Evolutionary conservation across 768 basidiomycete species (phyloP).

Genomic region (Amanita fuliginea): DNA sequence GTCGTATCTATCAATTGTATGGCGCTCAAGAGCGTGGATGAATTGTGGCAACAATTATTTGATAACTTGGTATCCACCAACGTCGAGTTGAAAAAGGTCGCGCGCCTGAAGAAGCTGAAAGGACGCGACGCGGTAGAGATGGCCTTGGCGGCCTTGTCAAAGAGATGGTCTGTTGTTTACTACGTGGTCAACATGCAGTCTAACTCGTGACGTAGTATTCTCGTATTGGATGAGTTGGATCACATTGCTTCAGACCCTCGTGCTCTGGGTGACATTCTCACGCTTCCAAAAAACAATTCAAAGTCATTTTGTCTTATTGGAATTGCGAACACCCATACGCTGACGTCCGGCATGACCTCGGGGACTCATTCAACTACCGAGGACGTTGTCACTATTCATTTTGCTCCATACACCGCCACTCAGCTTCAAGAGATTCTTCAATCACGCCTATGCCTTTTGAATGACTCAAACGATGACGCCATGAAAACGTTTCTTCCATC

Average conservation of each 20-base stretch:
- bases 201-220: slow-evolving; percentile 33
- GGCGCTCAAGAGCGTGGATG: slow-evolving; percentile 56
- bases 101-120: slow-evolving; percentile 27
- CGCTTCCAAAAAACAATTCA: slow-evolving; percentile 45
- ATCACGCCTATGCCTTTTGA: slow-evolving; percentile 47
- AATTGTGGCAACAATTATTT: slow-evolving; percentile 58
- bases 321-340: slow-evolving; percentile 84
- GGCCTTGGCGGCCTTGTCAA: slow-evolving; percentile 28
- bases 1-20: slow-evolving; percentile 70
- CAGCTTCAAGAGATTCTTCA: slow-evolving; percentile 64
- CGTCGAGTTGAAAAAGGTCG: slow-evolving; percentile 29
- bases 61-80: slow-evolving; percentile 23
- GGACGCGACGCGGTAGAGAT: slow-evolving; percentile 36
- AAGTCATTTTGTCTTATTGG: slow-evolving; percentile 60
- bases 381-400: slow-evolving; percentile 59
- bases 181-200: slow-evolving; percentile 7
- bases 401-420: slow-evolving; percentile 64
- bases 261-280: slow-evolving; percentile 52
- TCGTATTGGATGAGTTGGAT: slow-evolving; percentile 83
- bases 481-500: slow-evolving; percentile 48
- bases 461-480: slow-evolving; percentile 22
- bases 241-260: slow-evolving; percentile 58
- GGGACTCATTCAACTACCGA: slow-evolving; percentile 23
- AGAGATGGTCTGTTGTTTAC: slow-evolving; percentile 39
- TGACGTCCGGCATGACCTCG: slow-evolving; percentile 43